phyloP scores from a whole-genome alignment of 306 rosid genomes.

The Arachis stenosperma region DNA sequence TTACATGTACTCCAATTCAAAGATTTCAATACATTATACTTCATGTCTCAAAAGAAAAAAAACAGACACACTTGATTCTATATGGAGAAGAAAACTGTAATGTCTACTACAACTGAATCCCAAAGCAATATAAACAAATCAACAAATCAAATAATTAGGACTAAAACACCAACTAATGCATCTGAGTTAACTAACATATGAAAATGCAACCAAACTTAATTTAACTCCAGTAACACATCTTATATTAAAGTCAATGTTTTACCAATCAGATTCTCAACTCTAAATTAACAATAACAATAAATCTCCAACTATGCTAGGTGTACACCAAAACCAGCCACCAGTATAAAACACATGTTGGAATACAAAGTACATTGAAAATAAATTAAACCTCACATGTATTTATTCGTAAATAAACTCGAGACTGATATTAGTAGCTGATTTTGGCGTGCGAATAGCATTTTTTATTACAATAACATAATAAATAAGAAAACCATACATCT shows the following conservation, averaged over 20 bases:
- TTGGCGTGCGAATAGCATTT: too few relatives aligned
- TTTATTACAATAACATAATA: not conserved
- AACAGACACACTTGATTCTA: not conserved
- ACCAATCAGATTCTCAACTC: not conserved
- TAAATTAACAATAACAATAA: not conserved
- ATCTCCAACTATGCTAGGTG: too few relatives aligned
- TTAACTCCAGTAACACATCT: not conserved
- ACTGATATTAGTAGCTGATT: too few relatives aligned
- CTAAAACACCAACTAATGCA: not conserved
- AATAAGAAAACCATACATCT: not conserved
- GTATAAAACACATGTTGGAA: too few relatives aligned
- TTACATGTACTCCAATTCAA: not conserved
- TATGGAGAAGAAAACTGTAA: not conserved
- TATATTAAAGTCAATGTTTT: not conserved
- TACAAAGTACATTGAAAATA: too few relatives aligned
- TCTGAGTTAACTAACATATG: not conserved
- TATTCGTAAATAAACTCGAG: too few relatives aligned
- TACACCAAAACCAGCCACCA: too few relatives aligned
- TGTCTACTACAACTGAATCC: not conserved
- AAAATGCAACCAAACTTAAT: constrained; percentile 1
- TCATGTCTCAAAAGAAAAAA: not conserved
- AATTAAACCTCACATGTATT: too few relatives aligned
- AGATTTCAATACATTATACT: not conserved
- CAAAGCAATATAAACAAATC: not conserved
- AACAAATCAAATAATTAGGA: not conserved